phyloP scores from a whole-genome alignment of 2,329 filamentous ascomycete genomes.

The Herpotrichia juniperi region DNA sequence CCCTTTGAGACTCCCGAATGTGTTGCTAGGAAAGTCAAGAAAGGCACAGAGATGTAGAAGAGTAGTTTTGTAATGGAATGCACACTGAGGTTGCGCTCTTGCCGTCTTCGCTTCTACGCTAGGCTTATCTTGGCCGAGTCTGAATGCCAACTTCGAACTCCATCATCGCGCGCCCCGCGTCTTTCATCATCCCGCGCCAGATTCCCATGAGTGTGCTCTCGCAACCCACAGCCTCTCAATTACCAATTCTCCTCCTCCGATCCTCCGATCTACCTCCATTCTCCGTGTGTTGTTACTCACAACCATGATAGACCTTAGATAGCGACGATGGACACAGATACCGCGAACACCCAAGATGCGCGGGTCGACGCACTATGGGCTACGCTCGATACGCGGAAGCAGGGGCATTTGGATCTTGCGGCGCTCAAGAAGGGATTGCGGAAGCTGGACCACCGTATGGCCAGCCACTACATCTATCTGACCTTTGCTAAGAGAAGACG shows the following conservation, averaged over 20 bases:
- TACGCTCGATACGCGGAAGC: conserved; percentile 76
- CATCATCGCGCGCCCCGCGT: conserved; percentile 11
- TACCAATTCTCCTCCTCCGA: conserved; percentile 25
- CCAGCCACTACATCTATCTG: neutral
- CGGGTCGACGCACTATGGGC: conserved; percentile 85
- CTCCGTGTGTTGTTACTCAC: conserved; percentile 29
- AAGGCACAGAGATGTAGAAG: neutral
- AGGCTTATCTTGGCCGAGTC: neutral
- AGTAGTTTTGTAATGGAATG: neutral
- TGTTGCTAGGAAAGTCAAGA: neutral
- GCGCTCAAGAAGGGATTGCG: conserved; percentile 83
- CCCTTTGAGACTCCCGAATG: neutral
- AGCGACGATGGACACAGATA: conserved; percentile 73
- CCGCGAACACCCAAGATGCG: conserved; percentile 77
- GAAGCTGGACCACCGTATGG: conserved; percentile 89
- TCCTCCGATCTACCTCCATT: conserved; percentile 14
- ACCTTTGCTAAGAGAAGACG: conserved; percentile 26
- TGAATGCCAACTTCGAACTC: conserved; percentile 2
- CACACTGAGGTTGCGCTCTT: neutral
- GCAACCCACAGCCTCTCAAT: conserved; percentile 25
- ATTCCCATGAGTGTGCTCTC: conserved; percentile 2
- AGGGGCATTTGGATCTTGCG: conserved; percentile 82
- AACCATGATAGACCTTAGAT: conserved; percentile 49
- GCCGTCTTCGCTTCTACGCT: neutral
- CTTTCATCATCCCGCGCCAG: conserved; percentile 12